phyloP scores from a whole-genome alignment of 192 early-diverging fungal genomes.

The Backusella macrospora region DNA sequence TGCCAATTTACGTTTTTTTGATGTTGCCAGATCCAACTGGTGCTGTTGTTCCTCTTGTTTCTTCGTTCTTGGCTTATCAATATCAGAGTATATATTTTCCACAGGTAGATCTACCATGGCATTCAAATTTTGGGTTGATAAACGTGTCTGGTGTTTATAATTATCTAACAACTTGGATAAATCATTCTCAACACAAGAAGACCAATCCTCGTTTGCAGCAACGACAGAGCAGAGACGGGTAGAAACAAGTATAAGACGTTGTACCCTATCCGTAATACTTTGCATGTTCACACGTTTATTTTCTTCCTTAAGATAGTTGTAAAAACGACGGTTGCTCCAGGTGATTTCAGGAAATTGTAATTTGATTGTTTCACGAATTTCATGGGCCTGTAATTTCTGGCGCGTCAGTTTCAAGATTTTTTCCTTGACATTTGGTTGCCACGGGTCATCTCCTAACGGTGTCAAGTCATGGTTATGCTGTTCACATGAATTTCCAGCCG shows the following conservation, averaged over 20 bases:
- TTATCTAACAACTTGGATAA: constrained; percentile 21
- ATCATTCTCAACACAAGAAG: constrained; percentile 27
- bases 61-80: constrained; percentile 9
- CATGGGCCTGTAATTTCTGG: constrained; percentile 36
- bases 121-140: constrained; percentile 10
- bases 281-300: constrained; percentile 48
- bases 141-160: constrained; percentile 1
- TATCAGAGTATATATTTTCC: constrained; percentile 15
- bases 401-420: constrained; percentile 45
- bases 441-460: constrained; percentile 42
- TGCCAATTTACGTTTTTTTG: constrained; percentile 4
- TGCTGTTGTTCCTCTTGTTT: neutral
- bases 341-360: constrained; percentile 54
- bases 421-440: constrained; percentile 46
- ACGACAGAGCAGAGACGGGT: constrained; percentile 49
- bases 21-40: constrained; percentile 10
- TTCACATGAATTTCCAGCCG: constrained; percentile 45
- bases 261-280: constrained; percentile 48
- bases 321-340: constrained; percentile 64
- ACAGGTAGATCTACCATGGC: constrained; percentile 11
- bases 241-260: constrained; percentile 45
- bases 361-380: constrained; percentile 50
- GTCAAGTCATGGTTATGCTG: constrained; percentile 51
- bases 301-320: constrained; percentile 56
- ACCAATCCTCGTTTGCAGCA: constrained; percentile 41